These are phyloP conservation scores for Amaranthus tricolor DNA, from an alignment of 179 eudicot species.

Conservation along the genomic window DNA sequence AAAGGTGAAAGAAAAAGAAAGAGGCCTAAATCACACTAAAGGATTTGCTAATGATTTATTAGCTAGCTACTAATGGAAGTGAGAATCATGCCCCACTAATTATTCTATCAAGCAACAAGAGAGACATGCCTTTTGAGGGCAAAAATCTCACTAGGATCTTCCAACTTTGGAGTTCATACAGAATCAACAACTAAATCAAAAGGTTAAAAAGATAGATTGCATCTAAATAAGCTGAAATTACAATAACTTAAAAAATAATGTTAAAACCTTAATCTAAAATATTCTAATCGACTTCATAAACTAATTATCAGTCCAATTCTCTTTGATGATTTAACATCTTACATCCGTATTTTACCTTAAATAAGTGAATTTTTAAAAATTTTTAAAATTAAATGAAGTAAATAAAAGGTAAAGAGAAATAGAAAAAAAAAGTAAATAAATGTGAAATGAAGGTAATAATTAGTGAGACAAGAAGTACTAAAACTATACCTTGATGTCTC, in stretches of 20 bases:
- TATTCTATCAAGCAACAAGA: conserved; percentile 18
- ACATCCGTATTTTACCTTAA: no score
- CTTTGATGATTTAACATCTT: no score
- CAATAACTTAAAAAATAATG: no score
- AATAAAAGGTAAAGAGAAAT: background rate
- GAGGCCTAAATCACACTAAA: conserved; percentile 17
- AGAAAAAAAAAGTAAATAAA: conserved; percentile 6
- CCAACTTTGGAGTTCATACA: conserved; percentile 16
- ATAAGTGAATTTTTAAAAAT: background rate
- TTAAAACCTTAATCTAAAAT: no score
- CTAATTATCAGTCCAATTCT: no score
- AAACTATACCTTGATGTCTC: conserved; percentile 49
- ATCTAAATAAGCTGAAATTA: no score
- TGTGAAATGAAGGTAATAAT: conserved; percentile 11
- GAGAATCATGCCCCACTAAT: conserved; percentile 29
- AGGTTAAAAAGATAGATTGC: no score
- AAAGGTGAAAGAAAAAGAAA: background rate
- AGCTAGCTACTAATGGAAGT: conserved; percentile 28
- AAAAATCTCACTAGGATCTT: conserved; percentile 32
- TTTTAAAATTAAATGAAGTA: no score
- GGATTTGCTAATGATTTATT: conserved; percentile 22
- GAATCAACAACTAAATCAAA: no score
- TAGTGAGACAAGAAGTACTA: conserved; percentile 19
- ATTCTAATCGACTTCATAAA: no score
- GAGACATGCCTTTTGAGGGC: conserved; percentile 26